phyloP scores from a whole-genome alignment of 495 filamentous ascomycete genomes.

The Letharia columbiana region DNA sequence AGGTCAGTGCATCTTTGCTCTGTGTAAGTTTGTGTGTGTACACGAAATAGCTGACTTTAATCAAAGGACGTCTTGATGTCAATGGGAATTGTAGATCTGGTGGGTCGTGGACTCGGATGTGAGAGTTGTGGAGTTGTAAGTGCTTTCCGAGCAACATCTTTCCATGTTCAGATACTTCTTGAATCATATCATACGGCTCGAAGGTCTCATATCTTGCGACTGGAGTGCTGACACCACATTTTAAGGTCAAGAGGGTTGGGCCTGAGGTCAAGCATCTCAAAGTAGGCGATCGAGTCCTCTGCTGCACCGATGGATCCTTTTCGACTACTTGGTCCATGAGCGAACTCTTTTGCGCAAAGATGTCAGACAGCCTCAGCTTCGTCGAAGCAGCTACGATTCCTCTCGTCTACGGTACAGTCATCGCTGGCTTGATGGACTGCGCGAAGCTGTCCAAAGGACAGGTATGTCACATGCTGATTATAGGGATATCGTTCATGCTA shows the following conservation, averaged over 20 bases:
- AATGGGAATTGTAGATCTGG: constrained; percentile 33
- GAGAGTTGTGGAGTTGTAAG: constrained; percentile 37
- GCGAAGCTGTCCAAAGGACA: constrained; percentile 25
- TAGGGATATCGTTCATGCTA: constrained; percentile 35
- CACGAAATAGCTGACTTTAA: constrained; percentile 22
- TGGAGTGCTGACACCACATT: not conserved
- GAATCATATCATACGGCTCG: not conserved
- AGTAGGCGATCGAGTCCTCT: constrained; percentile 35
- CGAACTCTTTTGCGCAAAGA: constrained; percentile 20
- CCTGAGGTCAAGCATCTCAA: constrained; percentile 29
- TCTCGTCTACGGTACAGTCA: constrained; percentile 27
- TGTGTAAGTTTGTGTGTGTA: constrained; percentile 29
- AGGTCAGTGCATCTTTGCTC: constrained; percentile 29
- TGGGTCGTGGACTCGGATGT: constrained; percentile 32
- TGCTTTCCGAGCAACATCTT: not conserved
- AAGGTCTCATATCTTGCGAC: not conserved
- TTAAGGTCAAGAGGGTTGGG: constrained; percentile 25
- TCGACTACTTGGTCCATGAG: constrained; percentile 10
- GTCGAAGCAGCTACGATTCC: constrained; percentile 30
- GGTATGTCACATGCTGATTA: constrained; percentile 17
- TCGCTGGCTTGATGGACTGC: constrained; percentile 25
- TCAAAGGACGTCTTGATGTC: constrained; percentile 31
- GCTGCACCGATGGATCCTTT: constrained; percentile 14
- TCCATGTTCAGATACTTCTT: not conserved
- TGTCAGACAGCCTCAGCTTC: constrained; percentile 29